Base-by-base conservation (phyloP, 306 rosid genomes). In the Prunus davidiana region DNA sequence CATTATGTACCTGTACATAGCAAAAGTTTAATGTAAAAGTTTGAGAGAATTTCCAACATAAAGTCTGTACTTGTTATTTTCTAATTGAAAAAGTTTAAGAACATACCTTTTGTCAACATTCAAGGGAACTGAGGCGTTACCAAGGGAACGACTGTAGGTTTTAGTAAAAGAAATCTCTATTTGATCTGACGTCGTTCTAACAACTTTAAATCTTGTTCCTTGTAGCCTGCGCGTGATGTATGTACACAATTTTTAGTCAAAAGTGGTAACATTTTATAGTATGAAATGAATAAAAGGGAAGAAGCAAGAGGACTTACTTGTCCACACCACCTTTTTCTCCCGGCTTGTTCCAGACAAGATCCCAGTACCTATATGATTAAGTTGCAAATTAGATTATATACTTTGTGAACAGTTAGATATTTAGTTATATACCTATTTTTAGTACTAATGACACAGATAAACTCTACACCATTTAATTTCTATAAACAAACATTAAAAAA, bases 31-130 rank as follows among this genome's bases (percentile, higher is more conserved):
- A 45, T 72, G 45, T 7, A 2, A 64, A 13, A n/a, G 43, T 38
- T 63, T 32, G 25, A 30, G 49, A 20, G 12, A 22, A 24, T 0
- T 13, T 52, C 58, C n/a, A 1, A 64, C 2, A 41, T 22, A 38
- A 54, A 16, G 19, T 3, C 64, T 52, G n/a, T 13, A 12, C 50
- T 50, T 50, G 51, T 52, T 64, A 8, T 6, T 16, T 19, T n/a
- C 11, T 56, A 54, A 19, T 55, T 20, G 24, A 30, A 50, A 12
- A 8, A 0, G 52, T 54, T 50, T 27, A 10, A 12, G 27, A 60
- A 52, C 22, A 19, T 51, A 93, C 97, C 98, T 87, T 85, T 79
- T 82, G 85, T 94, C 97, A 50, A 90, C 78, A 52, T 75, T 94
- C 19, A 91, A 27, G 61, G 98, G 90, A 41, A 83, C 66, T 12